Evolutionary conservation across 208 protist species (phyloP), one percentile per base, ranked within the genome.

Genomic region (Dictyostelium gargantuum): DNA sequence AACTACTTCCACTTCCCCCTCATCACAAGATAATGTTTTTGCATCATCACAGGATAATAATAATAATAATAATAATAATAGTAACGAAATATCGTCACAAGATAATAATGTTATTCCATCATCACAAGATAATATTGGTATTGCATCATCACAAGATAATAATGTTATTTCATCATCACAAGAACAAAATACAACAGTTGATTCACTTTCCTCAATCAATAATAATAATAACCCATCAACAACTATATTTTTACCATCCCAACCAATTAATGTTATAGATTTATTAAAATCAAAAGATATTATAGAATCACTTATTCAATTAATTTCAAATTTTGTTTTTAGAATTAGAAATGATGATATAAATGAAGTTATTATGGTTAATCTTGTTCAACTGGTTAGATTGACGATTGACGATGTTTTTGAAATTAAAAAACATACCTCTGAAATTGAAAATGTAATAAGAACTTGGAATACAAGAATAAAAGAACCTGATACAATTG

Each of bases 401-500:
- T 58, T 86, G 1, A 15, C 13, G 26, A 32, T 48, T 35, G 73
- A 86, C 42, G 50, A 61, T 76, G 32, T 50, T 15, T 21, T 3
- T 0, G 80, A 85, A 44, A 42, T 85, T 40, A 75, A 29, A 56
- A 86, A 38, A 56, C 73, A 61, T 35, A 26, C 32, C 13, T 26
- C 40, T 46, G 42, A 10, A 2, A 63, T 86, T 46, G 35, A 46
- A 9, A 15, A 35, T 19, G 9, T 86, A 21, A 46, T 86, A 26
- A 76, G 44, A 76, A 19, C 9, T 23, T 86, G 61, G 66, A 42
- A 48, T 56, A 10, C 32, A 44, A 86, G 76, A 63, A 23, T 86
- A 2, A 86, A 58, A 48, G 81, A 86, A 46, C 61, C 61, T 29
- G 54, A 86, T 26, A 68, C 29, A 32, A 74, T 86, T 32, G 66